Evolutionary conservation across 2,329 filamentous ascomycete species (phyloP), one percentile per base, ranked within the genome.

Genomic region (Ceratocystiopsis sp.): DNA sequence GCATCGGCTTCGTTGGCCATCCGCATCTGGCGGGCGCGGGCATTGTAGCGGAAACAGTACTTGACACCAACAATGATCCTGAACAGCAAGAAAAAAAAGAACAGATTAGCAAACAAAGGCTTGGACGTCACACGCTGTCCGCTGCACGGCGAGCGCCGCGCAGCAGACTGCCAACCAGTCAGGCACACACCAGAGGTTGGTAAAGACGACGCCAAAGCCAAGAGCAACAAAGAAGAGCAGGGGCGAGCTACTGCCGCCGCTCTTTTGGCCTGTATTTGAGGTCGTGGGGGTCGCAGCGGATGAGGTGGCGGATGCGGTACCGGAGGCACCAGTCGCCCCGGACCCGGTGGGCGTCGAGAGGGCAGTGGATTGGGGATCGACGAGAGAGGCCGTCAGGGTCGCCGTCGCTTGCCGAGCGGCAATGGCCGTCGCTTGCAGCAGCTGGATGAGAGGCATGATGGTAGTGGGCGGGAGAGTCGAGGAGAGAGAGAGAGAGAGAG

Each of bases 1-100:
- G 82, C 84, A 49, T 95, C 87, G 57, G 83, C 82, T 51, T 87
- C 83, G 51, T 67, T 83, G 50, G 68, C 83, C 66, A 63, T 73
- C 65, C 84, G 78, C 55, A 85, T 65, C 48, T 80, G 78, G 42
- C 91, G 80, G 57, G 93, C 93, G 46, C 91, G 80, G 52, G 91
- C 87, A 61, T 96, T 96, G 61, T 98, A 96, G 53, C 91, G 75
- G 63, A 98, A 98, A 65, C 91, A 98, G 62, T 98, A 98, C 65
- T 98, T 98, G 48, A 98, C 91, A 52, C 91, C 91, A 48, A 98
- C 91, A 54, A 98, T 98, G 55, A 98, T 98, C 91, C 91, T 98
- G 55, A 42, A 15, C 4, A 34, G 10, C 33, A 38, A 35, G 33
- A 16, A 25, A 11, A 33, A 39, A 25, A 18, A 16, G 16, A 16